Evolutionary conservation across 2,329 filamentous ascomycete species (phyloP), one percentile per base, ranked within the genome.

Genomic region (Pseudogymnoascus sp.): DNA sequence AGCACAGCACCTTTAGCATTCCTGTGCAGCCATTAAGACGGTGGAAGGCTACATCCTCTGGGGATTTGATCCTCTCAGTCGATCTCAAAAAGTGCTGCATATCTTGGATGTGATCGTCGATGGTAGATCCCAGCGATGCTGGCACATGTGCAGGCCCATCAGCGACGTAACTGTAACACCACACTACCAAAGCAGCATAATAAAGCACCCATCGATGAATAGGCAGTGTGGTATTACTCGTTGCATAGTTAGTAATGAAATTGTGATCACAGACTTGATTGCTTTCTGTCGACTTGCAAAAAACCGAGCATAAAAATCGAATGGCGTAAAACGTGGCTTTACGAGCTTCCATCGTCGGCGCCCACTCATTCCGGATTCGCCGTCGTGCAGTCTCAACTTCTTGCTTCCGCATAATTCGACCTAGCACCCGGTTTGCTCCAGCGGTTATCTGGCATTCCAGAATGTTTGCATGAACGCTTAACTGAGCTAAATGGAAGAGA

Each of bases 361-460:
- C 95, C 95, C 95, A 99, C 40, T 82, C 80, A 63, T 95, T 90
- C 67, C 88, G 91, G 88, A 96, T 95, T 67, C 91, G 86, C 64
- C 90, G 84, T 68, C 90, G 86, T 3, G 91, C 91, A 60, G 86
- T 88, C 66, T 82, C 87, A 63, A 95, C 88, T 75, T 97, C 95
- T 66, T 90, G 86, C 1, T 85, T 81, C 1, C 90, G 91, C 65
- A 97, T 96, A 0, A 88, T 87, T 59, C 93, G 87, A 23, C 95
- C 93, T 3, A 97, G 84, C 2, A 97, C 82, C 28, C 93, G 84
- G 69, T 88, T 90, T 1, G 93, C 91, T 8, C 93, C 88, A 3
- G 93, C 95, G 74, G 95, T 97, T 68, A 97, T 96, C 76, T 97
- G 93, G 71, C 92, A 93, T 74, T 97, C 93, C 14, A 96, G 90